Conservation (phyloP, 345 rosid species). For the Brassica incana region DNA sequence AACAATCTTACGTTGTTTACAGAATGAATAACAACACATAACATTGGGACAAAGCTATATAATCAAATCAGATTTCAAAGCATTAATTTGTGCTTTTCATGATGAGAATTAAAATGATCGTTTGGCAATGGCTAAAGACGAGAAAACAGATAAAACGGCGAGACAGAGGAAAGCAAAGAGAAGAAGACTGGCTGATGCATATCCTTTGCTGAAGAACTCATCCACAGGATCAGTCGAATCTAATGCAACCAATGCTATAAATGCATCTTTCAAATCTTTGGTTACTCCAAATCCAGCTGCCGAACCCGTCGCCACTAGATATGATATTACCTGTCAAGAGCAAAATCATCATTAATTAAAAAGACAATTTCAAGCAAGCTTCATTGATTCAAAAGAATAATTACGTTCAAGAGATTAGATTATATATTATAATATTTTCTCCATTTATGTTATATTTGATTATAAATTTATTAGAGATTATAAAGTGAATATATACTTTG, state of each 20-base stretch:
- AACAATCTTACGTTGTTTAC: not conserved
- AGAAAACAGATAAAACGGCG: slow-evolving; percentile 11
- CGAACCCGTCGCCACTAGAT: slow-evolving; percentile 4
- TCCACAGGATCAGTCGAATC: slow-evolving; percentile 5
- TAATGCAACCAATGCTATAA: not conserved
- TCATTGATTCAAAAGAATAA: not conserved
- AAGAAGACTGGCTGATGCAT: slow-evolving; percentile 9
- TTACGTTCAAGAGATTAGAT: not conserved
- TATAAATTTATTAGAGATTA: not conserved
- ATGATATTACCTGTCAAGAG: not conserved
- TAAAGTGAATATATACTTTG: not conserved
- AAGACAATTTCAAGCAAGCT: not conserved
- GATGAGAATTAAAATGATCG: not conserved
- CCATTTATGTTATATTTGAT: not conserved
- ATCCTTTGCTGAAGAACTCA: slow-evolving; percentile 5
- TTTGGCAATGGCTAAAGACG: not conserved
- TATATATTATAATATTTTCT: not conserved
- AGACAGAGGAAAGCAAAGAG: slow-evolving; percentile 10
- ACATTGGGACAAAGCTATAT: not conserved
- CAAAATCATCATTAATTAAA: not conserved
- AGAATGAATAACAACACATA: not conserved
- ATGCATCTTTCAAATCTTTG: not conserved
- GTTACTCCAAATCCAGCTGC: slow-evolving; percentile 10
- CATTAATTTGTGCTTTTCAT: not conserved
- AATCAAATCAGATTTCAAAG: not conserved